Evolutionary conservation across 352 stramenopile genomes (phyloP).

Genomic region (Aphanomyces cochlioides): DNA sequence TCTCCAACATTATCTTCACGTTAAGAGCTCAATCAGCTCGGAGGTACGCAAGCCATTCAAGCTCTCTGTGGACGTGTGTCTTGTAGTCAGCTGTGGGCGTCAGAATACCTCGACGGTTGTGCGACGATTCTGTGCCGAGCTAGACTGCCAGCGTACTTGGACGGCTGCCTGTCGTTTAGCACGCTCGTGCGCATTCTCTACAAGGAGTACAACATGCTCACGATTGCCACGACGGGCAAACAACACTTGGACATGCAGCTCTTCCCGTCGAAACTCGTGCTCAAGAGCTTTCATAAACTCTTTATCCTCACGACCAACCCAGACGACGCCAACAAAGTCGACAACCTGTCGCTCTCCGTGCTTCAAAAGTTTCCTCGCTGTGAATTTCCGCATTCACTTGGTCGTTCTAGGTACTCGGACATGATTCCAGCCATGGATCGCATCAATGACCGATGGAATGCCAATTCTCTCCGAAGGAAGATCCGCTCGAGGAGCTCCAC

Average conservation of each 20-base stretch:
- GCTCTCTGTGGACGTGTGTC: not conserved
- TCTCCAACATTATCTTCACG: constrained; percentile 50
- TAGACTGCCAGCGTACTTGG: constrained; percentile 47
- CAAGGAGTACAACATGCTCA: constrained; percentile 57
- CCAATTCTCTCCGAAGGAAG: not conserved
- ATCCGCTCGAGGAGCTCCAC: not conserved
- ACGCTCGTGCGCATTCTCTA: constrained; percentile 57
- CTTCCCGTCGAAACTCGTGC: not conserved
- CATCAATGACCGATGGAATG: constrained; percentile 9
- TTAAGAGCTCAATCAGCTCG: not conserved
- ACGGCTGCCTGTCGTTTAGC: constrained; percentile 48
- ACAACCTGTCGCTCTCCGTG: not conserved
- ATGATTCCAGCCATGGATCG: not conserved
- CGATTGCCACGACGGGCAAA: constrained; percentile 39
- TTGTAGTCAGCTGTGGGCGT: constrained; percentile 49
- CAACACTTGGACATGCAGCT: constrained; percentile 13
- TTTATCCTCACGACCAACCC: constrained; percentile 11
- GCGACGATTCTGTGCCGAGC: constrained; percentile 57
- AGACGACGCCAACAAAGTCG: not conserved
- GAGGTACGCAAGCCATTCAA: too few species aligned
- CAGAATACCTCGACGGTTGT: constrained; percentile 58
- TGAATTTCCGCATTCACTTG: not conserved
- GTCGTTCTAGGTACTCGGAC: constrained; percentile 4
- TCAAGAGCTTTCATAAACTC: constrained; percentile 3
- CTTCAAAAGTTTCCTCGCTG: constrained; percentile 20